Evolutionary conservation across 805 yeast genomes (phyloP).

Genomic region (Ogataea kodamae): DNA sequence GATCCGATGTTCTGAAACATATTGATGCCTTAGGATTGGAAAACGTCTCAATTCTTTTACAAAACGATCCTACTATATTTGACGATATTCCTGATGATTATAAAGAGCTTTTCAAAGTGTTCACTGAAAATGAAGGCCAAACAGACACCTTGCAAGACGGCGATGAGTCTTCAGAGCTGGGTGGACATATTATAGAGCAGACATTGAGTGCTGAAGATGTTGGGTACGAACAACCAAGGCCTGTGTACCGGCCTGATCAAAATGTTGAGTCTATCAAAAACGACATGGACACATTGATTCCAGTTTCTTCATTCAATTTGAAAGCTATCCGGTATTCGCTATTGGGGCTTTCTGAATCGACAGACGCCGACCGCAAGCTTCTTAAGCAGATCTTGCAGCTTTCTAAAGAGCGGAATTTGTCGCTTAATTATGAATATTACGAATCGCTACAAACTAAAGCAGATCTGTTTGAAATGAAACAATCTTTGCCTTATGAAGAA

Average conservation of each 20-base stretch:
- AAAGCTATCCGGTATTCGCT: constrained; percentile 75
- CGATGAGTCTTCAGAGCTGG: no score
- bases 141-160: no score
- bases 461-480: constrained; percentile 68
- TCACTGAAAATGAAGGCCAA: constrained; percentile 3
- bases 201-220: not conserved
- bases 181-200: not conserved
- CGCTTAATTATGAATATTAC: constrained; percentile 19
- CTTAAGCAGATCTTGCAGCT: constrained; percentile 19
- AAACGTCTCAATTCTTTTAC: constrained; percentile 38
- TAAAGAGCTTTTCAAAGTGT: constrained; percentile 21
- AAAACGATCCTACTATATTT: constrained; percentile 21
- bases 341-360: constrained; percentile 41
- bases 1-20: constrained; percentile 37
- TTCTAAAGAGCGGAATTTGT: constrained; percentile 22
- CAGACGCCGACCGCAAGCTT: constrained; percentile 24
- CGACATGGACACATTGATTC: constrained; percentile 47
- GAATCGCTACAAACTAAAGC: constrained; percentile 10
- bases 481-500: constrained; percentile 45
- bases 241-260: no score
- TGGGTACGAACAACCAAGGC: not conserved
- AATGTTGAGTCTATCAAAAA: constrained; percentile 41
- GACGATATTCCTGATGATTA: constrained; percentile 27
- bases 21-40: constrained; percentile 46
- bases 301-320: constrained; percentile 77